A percentile compares a stretch with the other conserved stretches of the same genome.
These are phyloP conservation scores for Apiospora arundinis DNA, from an alignment of 2,329 filamentous ascomycete species.

Conservation along the genomic window DNA sequence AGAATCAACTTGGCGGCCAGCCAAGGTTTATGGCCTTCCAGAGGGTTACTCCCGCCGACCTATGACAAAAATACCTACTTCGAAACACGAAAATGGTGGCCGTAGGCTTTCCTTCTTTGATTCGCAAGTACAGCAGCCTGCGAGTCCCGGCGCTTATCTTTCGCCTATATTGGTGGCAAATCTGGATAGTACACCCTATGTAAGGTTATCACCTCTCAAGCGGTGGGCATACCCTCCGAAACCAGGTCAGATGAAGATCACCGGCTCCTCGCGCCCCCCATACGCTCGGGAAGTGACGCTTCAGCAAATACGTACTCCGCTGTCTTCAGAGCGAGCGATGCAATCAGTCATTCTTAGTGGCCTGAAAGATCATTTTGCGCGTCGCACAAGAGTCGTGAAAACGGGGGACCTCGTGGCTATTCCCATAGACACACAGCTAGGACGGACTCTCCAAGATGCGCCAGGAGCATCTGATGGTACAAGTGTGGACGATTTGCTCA, in stretches of 20 bases:
- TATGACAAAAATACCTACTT: conserved; percentile 65
- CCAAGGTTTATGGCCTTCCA: conserved; percentile 86
- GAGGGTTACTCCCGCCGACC: conserved; percentile 71
- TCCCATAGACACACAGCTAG: conserved; percentile 84
- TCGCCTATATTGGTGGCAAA: conserved; percentile 90
- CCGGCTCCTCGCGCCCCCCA: conserved; percentile 60
- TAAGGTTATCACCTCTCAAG: conserved; percentile 77
- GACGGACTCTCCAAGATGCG: conserved; percentile 79
- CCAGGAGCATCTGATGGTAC: conserved; percentile 63
- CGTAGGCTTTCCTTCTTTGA: conserved; percentile 69
- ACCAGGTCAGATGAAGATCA: conserved; percentile 61
- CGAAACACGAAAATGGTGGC: conserved; percentile 53
- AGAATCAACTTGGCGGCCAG: conserved; percentile 75
- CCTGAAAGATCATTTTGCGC: conserved; percentile 87
- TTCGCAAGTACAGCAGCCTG: conserved; percentile 68
- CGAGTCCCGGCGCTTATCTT: conserved; percentile 70
- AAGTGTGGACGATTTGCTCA: conserved; percentile 74
- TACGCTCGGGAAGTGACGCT: conserved; percentile 80
- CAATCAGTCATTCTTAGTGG: conserved; percentile 87
- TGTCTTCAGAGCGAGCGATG: conserved; percentile 83
- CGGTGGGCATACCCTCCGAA: conserved; percentile 55
- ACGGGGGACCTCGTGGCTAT: conserved; percentile 89
- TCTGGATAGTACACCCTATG: conserved; percentile 76
- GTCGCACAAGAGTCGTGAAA: conserved; percentile 80
- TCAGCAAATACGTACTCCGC: conserved; percentile 85